Evolutionary conservation across 2,329 filamentous ascomycete species (phyloP).

Genomic region (Grosmannia serpens): DNA sequence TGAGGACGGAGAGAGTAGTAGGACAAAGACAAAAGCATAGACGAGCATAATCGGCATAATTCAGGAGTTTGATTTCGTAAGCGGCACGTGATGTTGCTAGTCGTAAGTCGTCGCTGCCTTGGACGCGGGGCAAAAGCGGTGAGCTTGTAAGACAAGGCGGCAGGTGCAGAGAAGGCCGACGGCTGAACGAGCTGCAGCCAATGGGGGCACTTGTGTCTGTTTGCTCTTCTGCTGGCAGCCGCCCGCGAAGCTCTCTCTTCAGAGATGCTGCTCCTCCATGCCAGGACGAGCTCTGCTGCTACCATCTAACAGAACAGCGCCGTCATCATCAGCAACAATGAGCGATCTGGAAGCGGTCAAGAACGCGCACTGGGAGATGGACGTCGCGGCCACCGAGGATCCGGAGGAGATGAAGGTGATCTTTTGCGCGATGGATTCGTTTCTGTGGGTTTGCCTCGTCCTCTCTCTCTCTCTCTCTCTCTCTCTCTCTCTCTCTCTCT

Average conservation of each 20-base stretch:
- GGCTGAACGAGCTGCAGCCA: neutral
- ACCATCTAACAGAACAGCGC: too few species aligned
- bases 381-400: conserved; percentile 31
- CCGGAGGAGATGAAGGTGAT: conserved; percentile 72
- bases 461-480: neutral
- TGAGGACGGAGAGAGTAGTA: neutral
- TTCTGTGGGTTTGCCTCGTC: conserved; percentile 45
- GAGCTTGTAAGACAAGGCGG: neutral
- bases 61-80: neutral
- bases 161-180: neutral
- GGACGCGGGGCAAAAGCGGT: neutral
- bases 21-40: neutral
- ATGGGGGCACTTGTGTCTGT: neutral
- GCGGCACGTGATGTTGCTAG: too few species aligned
- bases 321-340: too few species aligned
- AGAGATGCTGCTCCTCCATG: too few species aligned
- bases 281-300: too few species aligned
- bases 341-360: neutral
- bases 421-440: conserved; percentile 77
- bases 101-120: too few species aligned
- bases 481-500: neutral
- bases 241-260: too few species aligned
- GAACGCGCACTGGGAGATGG: conserved; percentile 4
- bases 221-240: neutral
- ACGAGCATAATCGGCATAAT: too few species aligned